Evolutionary conservation across 225 moss, liverwort and hornwort species (phyloP), one percentile per base, ranked within the genome.

Genomic region (Takakia lepidozioides): DNA sequence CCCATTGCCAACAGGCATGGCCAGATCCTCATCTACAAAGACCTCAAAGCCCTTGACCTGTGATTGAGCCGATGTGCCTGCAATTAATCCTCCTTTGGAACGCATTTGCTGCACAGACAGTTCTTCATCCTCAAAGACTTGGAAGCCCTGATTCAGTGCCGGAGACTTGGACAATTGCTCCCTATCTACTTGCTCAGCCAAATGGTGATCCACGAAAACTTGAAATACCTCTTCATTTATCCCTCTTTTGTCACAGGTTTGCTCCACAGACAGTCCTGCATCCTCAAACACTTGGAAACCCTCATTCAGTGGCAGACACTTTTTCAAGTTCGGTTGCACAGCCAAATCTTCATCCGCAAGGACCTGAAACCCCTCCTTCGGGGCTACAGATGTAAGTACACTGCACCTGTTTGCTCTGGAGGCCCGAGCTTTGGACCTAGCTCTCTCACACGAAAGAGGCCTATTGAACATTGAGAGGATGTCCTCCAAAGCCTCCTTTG

Each of bases 401-500:
- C 7, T 63, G 22, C n/a, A n/a, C n/a, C n/a, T n/a, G n/a, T n/a
- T n/a, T n/a, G 67, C 49, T 25, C 34, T 54, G 16, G 1, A 18
- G 5, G 43, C 55, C 59, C 64, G 69, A 13, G 28, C 25, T 53
- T 75, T 83, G 5, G 70, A 55, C 49, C 66, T 59, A 19, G 46
- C 38, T 11, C 63, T 65, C 48, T 76, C 85, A 58, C 80, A 82
- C 16, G 84, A 54, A 4, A 98, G 73, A 19, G 90, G 87, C 39
- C 71, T 69, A 47, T 81, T 87, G 35, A 98, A 98, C 91, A 82
- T 80, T 1, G 78, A 85, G 26, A 98, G 69, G 32, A 98, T 98
- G 65, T 91, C 91, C 29, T 82, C 82, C n/a, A 82, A 63, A 59
- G 87, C 87, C 46, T 87, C 87, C 60, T 91, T 85, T 4, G 98